These are phyloP conservation scores for Gardenia jasminoides DNA, from an alignment of 257 asterid genomes.

Conservation along the genomic window DNA sequence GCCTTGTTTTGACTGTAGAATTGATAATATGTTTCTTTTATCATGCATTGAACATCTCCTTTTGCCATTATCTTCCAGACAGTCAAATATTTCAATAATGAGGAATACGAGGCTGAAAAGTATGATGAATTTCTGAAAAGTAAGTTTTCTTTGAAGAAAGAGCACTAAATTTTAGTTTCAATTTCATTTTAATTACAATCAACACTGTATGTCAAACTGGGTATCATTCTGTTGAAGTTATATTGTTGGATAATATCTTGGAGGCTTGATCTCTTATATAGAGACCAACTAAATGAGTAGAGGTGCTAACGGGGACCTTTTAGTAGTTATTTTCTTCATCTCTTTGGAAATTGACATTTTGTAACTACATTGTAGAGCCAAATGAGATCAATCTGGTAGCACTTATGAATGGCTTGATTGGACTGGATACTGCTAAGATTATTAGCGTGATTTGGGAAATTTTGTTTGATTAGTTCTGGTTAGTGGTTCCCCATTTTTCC, in stretches of 20 bases:
- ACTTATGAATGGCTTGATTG: too few species aligned
- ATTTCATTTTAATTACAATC: neutral
- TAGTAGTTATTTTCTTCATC: neutral
- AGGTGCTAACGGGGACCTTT: neutral
- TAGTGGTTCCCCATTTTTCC: constrained; percentile 2
- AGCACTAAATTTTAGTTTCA: neutral
- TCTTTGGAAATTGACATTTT: neutral
- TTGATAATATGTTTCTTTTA: neutral
- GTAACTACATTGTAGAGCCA: neutral
- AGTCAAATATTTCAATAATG: constrained; percentile 95
- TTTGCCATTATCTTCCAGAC: constrained; percentile 56
- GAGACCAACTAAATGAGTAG: neutral
- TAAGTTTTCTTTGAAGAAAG: constrained; percentile 39
- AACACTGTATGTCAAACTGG: neutral
- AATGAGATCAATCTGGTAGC: neutral
- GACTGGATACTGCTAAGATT: neutral
- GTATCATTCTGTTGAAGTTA: neutral
- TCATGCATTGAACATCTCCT: constrained; percentile 9
- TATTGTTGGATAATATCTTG: neutral
- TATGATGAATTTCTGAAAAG: constrained; percentile 83
- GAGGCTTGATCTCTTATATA: neutral
- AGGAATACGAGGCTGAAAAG: constrained; percentile 78
- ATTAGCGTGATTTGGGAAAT: neutral
- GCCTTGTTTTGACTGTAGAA: neutral
- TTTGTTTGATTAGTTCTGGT: neutral